A percentile compares a stretch with the other conserved stretches of the same genome.
These are phyloP conservation scores for Vaccinium corymbosum DNA, from an alignment of 148 eudicot genomes.

Conservation along the genomic window DNA sequence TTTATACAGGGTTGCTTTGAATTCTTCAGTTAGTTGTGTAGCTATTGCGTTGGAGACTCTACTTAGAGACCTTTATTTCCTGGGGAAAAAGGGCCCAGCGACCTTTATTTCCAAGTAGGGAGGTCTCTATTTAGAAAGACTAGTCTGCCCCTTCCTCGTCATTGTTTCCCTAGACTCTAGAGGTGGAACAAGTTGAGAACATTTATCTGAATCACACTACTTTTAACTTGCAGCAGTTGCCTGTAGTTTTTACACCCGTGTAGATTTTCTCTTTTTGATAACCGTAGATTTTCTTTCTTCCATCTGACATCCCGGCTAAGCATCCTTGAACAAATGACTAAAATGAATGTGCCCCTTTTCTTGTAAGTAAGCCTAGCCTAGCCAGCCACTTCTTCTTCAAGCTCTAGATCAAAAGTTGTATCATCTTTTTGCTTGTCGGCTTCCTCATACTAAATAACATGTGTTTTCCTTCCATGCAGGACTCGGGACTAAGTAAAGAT, in stretches of 20 bases:
- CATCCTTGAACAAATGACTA: too few relatives aligned
- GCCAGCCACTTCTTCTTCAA: too few relatives aligned
- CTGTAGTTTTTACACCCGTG: background rate
- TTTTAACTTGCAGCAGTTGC: background rate
- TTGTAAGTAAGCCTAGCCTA: too few relatives aligned
- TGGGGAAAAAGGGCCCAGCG: background rate
- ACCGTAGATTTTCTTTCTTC: background rate
- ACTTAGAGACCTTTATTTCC: too few relatives aligned
- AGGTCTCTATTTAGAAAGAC: background rate
- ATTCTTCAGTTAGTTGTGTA: background rate
- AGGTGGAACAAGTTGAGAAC: background rate
- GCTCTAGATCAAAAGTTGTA: background rate
- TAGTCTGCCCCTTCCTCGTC: background rate
- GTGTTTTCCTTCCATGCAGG: conserved; percentile 21
- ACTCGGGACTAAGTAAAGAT: conserved; percentile 19
- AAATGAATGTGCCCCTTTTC: too few relatives aligned
- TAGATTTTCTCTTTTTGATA: too few relatives aligned
- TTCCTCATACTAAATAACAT: background rate
- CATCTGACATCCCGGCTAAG: too few relatives aligned
- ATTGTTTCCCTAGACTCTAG: background rate
- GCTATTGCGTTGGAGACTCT: background rate
- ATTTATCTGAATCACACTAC: background rate
- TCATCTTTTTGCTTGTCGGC: background rate
- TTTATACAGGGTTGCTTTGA: background rate
- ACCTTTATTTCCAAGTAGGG: background rate